These are phyloP conservation scores for Diaporthe ilicicola DNA, from an alignment of 2,329 filamentous ascomycete species.

Conservation along the genomic window DNA sequence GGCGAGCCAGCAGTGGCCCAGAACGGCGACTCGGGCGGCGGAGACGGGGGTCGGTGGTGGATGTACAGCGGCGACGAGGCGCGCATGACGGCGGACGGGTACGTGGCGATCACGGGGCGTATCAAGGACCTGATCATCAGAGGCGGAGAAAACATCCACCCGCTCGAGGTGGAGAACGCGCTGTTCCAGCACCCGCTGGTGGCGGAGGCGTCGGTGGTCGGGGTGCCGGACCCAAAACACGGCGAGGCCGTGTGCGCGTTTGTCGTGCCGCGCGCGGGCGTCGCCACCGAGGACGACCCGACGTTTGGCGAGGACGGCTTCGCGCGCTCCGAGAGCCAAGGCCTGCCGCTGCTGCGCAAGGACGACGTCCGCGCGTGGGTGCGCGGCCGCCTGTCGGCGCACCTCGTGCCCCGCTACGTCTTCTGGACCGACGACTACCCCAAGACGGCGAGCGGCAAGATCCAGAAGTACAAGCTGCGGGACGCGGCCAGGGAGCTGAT, in stretches of 20 bases:
- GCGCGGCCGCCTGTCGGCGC: slow-evolving; percentile 69
- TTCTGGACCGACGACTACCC: slow-evolving; percentile 88
- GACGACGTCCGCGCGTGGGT: slow-evolving; percentile 79
- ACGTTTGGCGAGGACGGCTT: slow-evolving; percentile 35
- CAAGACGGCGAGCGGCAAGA: slow-evolving; percentile 96
- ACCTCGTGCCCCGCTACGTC: slow-evolving; percentile 88
- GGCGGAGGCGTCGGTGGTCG: slow-evolving; percentile 82
- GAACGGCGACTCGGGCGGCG: slow-evolving; percentile 39
- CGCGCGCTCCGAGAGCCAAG: slow-evolving; percentile 32
- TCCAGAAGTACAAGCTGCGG: slow-evolving; percentile 89
- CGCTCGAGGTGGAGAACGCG: slow-evolving; percentile 90
- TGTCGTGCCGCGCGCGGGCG: slow-evolving; percentile 63
- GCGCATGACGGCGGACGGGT: slow-evolving; percentile 82
- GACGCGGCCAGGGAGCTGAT: slow-evolving; percentile 64
- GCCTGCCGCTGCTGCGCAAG: slow-evolving; percentile 51
- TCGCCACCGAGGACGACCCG: slow-evolving; percentile 40
- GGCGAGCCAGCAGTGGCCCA: slow-evolving; percentile 30
- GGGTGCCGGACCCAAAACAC: slow-evolving; percentile 81
- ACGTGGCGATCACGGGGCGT: slow-evolving; percentile 85
- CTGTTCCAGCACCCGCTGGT: slow-evolving; percentile 77
- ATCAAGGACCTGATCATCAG: slow-evolving; percentile 97
- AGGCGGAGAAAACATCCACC: slow-evolving; percentile 95
- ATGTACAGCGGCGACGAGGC: slow-evolving; percentile 96
- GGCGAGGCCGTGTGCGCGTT: slow-evolving; percentile 91
- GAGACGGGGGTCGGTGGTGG: slow-evolving; percentile 72